Base-by-base conservation (phyloP, 768 basidiomycete species). In the Coprinellus micaceus region DNA sequence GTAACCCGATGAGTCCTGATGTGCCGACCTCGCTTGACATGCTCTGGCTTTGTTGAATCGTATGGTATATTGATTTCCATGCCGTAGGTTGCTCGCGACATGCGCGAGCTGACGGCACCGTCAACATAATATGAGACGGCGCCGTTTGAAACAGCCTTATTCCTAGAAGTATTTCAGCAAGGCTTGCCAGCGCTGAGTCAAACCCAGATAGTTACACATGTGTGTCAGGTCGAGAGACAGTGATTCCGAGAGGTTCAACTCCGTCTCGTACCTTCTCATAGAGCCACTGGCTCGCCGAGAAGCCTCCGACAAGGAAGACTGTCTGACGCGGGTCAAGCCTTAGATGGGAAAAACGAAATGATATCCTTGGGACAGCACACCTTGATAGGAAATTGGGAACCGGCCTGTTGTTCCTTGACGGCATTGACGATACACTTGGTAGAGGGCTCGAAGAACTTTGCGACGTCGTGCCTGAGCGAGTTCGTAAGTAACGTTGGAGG, bases 271-370 rank as follows among this genome's bases (percentile, higher is more conserved):
- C 73, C 50, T 71, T 69, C 3, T 69, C 64, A 60, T 73, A 79
- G 15, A 85, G 64, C 73, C 78, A 84, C 46, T 82, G 77, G 56
- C 77, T 83, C 1, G 82, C 80, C 9, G 80, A 77, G 63, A 84
- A 84, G 0, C 82, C 83, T 21, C 83, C 83, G 2, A 85, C 82
- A 1, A 85, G 73, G 39, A 79, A 71, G 19, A 78, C 71, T 19
- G 67, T 67, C 76, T 76, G 47, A 19, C 24, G n/a, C 12, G 1
- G 19, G n/a, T 51, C 30, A 51, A 19, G 4, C 12, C 26, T n/a
- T 29, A 3, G 24, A 9, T 7, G 25, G 22, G 7, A 11, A n/a
- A 22, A 24, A 2, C 11, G 30, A 15, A 37, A 10, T 30, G 4
- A 21, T 1, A 9, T 30, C 19, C 21, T n/a, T n/a, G n/a, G n/a